Evolutionary conservation across 345 rosid species (phyloP).

Genomic region (Populus nigra): DNA sequence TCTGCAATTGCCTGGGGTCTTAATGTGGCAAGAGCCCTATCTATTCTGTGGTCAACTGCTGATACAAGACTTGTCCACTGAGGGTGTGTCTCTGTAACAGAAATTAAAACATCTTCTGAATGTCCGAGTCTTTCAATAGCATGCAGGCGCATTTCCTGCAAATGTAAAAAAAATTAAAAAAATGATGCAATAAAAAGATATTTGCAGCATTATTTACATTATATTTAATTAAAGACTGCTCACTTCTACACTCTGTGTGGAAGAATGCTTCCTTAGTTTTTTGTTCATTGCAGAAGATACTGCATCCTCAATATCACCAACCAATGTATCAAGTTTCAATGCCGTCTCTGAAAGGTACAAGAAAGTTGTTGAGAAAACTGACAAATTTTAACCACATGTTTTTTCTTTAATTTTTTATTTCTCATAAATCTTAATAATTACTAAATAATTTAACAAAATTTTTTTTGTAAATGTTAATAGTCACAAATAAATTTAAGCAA

Average conservation of each 20-base stretch:
- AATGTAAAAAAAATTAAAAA: conserved; percentile 11
- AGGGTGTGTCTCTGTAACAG: conserved; percentile 60
- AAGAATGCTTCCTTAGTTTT: conserved; percentile 49
- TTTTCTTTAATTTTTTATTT: too few species aligned
- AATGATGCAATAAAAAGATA: not conserved
- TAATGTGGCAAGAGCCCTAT: conserved; percentile 79
- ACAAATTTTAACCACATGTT: not conserved
- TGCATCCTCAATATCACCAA: conserved; percentile 91
- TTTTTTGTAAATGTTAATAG: too few species aligned
- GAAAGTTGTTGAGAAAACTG: conserved; percentile 16
- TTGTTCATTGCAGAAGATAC: conserved; percentile 66
- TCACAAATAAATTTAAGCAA: not conserved
- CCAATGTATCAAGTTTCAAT: conserved; percentile 69
- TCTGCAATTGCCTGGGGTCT: conserved; percentile 94
- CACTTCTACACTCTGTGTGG: conserved; percentile 58
- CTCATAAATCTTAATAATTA: too few species aligned
- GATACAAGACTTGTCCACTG: conserved; percentile 73
- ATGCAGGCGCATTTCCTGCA: conserved; percentile 55
- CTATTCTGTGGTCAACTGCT: conserved; percentile 90
- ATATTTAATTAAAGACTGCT: conserved; percentile 22
- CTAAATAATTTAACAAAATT: too few species aligned
- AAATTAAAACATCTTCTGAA: conserved; percentile 64
- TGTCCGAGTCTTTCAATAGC: conserved; percentile 58
- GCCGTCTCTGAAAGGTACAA: conserved; percentile 72
- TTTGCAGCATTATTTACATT: conserved; percentile 7